Conservation (phyloP, 2,329 filamentous ascomycete genomes). For the Colletotrichum karsti region DNA sequence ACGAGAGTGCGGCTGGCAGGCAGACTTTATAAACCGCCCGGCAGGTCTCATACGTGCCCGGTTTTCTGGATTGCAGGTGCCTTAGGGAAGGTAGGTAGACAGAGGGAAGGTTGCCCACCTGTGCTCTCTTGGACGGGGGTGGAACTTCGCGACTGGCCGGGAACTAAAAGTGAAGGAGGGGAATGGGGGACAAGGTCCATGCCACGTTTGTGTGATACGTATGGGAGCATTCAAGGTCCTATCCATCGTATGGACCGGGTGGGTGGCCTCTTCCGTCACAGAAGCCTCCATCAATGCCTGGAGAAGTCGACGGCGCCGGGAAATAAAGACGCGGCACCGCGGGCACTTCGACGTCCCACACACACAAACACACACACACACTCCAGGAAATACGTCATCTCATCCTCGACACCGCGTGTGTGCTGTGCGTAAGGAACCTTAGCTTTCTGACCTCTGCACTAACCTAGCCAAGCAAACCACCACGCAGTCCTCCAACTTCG, state of each 20-base stretch:
- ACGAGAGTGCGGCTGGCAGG: not conserved
- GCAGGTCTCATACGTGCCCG: constrained; percentile 13
- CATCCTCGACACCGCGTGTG: not conserved
- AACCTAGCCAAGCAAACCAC: not conserved
- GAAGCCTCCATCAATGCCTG: not conserved
- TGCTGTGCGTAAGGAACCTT: not conserved
- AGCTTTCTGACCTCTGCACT: not conserved
- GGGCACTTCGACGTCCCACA: not conserved
- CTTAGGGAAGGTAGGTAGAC: not conserved
- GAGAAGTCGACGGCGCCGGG: not conserved
- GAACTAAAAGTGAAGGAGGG: constrained; percentile 19
- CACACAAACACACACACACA: too few relatives aligned
- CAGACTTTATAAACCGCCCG: constrained; percentile 20
- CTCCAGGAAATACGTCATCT: constrained; percentile 1
- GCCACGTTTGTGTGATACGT: not conserved
- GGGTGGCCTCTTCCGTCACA: not conserved
- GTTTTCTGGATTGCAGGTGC: not conserved
- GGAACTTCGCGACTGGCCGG: constrained; percentile 19
- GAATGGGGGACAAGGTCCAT: constrained; percentile 9
- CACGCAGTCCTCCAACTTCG: too few relatives aligned
- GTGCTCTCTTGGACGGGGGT: constrained; percentile 1
- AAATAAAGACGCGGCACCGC: not conserved
- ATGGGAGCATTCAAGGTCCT: not conserved
- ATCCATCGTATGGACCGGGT: not conserved
- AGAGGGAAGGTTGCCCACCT: not conserved